phyloP scores from a whole-genome alignment of 2,329 filamentous ascomycete genomes.

The Corniculantispora saksenae region DNA sequence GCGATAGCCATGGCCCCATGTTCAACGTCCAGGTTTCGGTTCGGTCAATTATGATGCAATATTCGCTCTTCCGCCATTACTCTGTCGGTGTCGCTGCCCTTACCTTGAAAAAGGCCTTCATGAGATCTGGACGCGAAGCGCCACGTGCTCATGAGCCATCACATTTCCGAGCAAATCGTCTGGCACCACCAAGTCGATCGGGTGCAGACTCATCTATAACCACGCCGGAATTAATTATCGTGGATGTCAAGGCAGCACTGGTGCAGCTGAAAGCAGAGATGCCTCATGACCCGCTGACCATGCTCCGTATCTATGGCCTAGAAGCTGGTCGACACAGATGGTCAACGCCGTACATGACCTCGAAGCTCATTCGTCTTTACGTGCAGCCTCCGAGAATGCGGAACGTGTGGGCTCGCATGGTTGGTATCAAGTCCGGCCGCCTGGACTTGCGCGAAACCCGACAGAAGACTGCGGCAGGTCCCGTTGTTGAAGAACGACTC shows the following conservation, averaged over 20 bases:
- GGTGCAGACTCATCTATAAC: constrained; percentile 36
- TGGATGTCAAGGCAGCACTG: constrained; percentile 80
- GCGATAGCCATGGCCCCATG: constrained; percentile 82
- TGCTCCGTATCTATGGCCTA: constrained; percentile 83
- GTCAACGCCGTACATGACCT: constrained; percentile 77
- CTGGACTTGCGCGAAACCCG: constrained; percentile 78
- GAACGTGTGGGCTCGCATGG: constrained; percentile 80
- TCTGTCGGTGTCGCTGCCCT: constrained; percentile 78
- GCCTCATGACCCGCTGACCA: constrained; percentile 85
- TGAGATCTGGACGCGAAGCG: constrained; percentile 50
- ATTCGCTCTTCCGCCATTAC: constrained; percentile 93
- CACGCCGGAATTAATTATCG: constrained; percentile 67
- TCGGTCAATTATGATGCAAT: constrained; percentile 77
- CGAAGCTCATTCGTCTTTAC: constrained; percentile 80
- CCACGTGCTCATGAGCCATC: constrained; percentile 35
- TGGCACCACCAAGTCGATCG: constrained; percentile 39
- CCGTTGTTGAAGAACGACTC: constrained; percentile 70
- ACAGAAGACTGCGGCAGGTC: constrained; percentile 62
- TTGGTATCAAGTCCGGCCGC: constrained; percentile 79
- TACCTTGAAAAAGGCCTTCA: constrained; percentile 72
- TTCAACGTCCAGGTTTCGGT: constrained; percentile 84
- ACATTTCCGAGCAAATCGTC: constrained; percentile 31
- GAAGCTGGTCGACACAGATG: constrained; percentile 85
- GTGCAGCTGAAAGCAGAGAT: constrained; percentile 87
- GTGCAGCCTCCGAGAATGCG: constrained; percentile 83